Evolutionary conservation across 75 land plant species (phyloP).

Genomic region (Isoetes taiwanensis): DNA sequence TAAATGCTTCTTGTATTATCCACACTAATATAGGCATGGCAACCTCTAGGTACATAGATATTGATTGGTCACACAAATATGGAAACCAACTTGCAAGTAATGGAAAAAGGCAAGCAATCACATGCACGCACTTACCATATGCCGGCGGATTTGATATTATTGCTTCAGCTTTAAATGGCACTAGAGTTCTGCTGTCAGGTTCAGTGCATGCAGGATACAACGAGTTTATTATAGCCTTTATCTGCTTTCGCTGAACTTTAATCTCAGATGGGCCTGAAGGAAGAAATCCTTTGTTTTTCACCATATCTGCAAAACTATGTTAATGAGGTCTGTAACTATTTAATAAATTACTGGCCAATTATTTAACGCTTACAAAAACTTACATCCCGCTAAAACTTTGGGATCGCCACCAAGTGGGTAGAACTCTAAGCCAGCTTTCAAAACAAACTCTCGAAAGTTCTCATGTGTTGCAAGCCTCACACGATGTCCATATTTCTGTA

Average conservation of each 20-base stretch:
- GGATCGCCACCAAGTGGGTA: not conserved
- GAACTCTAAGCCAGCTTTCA: conserved; percentile 2
- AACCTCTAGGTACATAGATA: no score
- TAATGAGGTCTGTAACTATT: no score
- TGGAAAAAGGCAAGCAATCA: no score
- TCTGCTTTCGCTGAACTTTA: not conserved
- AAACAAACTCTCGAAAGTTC: conserved; percentile 7
- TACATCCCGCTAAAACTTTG: conserved; percentile 2
- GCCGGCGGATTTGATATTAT: conserved; percentile 2
- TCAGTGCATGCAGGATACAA: not conserved
- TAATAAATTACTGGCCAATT: no score
- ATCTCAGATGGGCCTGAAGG: not conserved
- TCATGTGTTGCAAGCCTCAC: conserved; percentile 2
- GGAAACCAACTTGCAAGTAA: no score
- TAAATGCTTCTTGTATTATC: no score
- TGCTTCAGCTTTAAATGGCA: conserved; percentile 2
- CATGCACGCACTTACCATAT: conserved; percentile 1
- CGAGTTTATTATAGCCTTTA: not conserved
- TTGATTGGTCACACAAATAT: no score
- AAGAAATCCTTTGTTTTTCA: conserved; percentile 1
- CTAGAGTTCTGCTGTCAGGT: not conserved
- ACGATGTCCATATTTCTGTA: conserved; percentile 5
- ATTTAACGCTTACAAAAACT: no score
- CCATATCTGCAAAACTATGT: no score
- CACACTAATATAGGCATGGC: no score